Conservation (phyloP, 192 early-diverging fungal species). For the Gigaspora rosea region DNA sequence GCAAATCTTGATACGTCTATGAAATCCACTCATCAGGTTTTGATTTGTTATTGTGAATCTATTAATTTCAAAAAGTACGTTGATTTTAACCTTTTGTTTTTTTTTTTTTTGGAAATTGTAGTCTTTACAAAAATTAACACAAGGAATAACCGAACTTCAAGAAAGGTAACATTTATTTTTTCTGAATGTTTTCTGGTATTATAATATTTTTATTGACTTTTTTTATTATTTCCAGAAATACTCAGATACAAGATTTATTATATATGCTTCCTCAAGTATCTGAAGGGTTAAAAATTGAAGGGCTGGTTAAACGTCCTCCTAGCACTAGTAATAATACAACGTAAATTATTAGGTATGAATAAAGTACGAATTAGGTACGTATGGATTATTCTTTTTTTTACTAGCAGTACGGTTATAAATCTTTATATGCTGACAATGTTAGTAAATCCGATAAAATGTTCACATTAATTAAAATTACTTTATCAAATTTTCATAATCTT, state of each 20-base stretch:
- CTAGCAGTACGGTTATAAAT: too few species aligned
- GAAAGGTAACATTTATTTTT: background rate
- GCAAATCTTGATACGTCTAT: slow-evolving; percentile 16
- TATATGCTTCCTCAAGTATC: slow-evolving; percentile 11
- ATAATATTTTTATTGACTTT: background rate
- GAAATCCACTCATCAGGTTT: slow-evolving; percentile 21
- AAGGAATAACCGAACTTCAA: background rate
- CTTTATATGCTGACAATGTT: too few species aligned
- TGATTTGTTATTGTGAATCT: background rate
- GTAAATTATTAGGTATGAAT: too few species aligned
- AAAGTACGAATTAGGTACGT: too few species aligned
- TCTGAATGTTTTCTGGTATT: background rate
- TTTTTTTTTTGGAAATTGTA: background rate
- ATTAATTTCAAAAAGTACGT: background rate
- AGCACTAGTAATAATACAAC: background rate
- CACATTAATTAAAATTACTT: too few species aligned
- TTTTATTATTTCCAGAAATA: slow-evolving; percentile 4
- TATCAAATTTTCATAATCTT: too few species aligned
- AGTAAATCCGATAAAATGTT: too few species aligned
- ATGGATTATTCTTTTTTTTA: too few species aligned
- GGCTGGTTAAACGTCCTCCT: background rate
- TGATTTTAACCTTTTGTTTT: too few species aligned
- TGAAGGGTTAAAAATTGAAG: slow-evolving; percentile 18
- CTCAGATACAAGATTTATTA: slow-evolving; percentile 7
- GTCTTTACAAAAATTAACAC: slow-evolving; percentile 16